Evolutionary conservation across 2,329 filamentous ascomycete species (phyloP).

Genomic region (Colletotrichum nymphaeae): DNA sequence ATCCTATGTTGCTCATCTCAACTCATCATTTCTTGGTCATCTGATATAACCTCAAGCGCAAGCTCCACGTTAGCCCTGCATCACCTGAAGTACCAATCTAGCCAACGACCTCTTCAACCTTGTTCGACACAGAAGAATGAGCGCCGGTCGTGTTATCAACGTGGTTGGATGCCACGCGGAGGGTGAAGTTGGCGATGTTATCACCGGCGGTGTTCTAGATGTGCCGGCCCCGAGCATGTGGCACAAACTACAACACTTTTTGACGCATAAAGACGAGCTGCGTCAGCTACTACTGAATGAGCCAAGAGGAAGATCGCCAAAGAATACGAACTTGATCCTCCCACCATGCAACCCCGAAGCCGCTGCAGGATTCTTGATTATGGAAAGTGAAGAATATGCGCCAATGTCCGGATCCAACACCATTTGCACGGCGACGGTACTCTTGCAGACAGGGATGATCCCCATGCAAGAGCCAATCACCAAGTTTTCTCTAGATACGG

Average conservation of each 20-base stretch:
- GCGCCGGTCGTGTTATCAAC: constrained; percentile 39
- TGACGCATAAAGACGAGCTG: constrained; percentile 48
- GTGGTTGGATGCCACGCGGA: constrained; percentile 52
- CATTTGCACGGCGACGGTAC: constrained; percentile 54
- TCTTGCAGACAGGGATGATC: constrained; percentile 58
- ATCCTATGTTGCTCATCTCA: no score
- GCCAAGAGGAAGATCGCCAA: constrained; percentile 50
- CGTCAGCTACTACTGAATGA: constrained; percentile 53
- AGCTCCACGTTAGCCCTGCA: no score
- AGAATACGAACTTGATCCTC: constrained; percentile 50
- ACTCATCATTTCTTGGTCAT: no score
- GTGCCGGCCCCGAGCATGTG: constrained; percentile 57
- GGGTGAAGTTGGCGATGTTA: constrained; percentile 60
- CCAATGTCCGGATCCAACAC: constrained; percentile 54
- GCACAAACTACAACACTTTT: constrained; percentile 58
- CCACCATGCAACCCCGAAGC: constrained; percentile 53
- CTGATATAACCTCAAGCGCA: no score
- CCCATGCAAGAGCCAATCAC: constrained; percentile 54
- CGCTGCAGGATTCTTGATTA: constrained; percentile 54
- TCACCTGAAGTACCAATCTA: no score
- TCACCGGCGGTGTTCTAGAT: constrained; percentile 59
- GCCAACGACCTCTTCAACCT: no score
- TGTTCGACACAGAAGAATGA: no score
- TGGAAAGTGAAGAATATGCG: constrained; percentile 38
- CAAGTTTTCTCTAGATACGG: constrained; percentile 49